Evolutionary conservation across 257 asterid species (phyloP), one percentile per base, ranked within the genome.

Genomic region (Echites panduratus): DNA sequence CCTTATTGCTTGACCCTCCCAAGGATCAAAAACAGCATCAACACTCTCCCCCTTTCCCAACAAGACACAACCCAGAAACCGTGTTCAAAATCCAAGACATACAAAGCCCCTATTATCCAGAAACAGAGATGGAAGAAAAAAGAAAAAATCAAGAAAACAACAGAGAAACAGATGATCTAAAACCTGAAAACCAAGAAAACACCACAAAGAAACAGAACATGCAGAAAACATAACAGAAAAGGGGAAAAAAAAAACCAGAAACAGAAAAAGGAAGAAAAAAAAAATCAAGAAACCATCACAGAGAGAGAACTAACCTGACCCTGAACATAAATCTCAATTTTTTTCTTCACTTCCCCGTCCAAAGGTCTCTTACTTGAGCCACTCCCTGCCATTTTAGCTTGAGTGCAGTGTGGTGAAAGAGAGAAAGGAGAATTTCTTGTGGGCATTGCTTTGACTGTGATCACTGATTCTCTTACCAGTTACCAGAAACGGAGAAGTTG

Each of bases 261-360:
- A 52, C 9, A 4, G 9, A 52, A 49, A 49, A 49, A 14, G 13
- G 6, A 49, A 49, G n/a, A 49, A 14, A 49, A 49, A 14, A 13
- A 49, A 53, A 53, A 22, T 53, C 9, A 22, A 53, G 24, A 53
- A 22, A 53, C 11, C 11, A 45, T 45, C 13, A 52, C 57, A 52
- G 56, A 17, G 35, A 26, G 65, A 61, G 27, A 57, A 11, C 64
- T 24, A 32, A 62, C 67, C 67, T 17, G 67, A 62, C 67, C 67
- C 22, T 32, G 45, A 62, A 62, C 9, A 19, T 0, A 5, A 38
- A 62, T 62, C 26, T 2, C 3, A 45, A 62, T 62, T 62, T 6
- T 62, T 62, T 6, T 62, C 0, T 16, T 8, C 10, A 14, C 40
- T 32, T 29, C 4, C 44, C 16, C 5, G 20, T 32, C n/a, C 66